phyloP scores from a whole-genome alignment of 139 green algal species.

The Nannochloris sp. region DNA sequence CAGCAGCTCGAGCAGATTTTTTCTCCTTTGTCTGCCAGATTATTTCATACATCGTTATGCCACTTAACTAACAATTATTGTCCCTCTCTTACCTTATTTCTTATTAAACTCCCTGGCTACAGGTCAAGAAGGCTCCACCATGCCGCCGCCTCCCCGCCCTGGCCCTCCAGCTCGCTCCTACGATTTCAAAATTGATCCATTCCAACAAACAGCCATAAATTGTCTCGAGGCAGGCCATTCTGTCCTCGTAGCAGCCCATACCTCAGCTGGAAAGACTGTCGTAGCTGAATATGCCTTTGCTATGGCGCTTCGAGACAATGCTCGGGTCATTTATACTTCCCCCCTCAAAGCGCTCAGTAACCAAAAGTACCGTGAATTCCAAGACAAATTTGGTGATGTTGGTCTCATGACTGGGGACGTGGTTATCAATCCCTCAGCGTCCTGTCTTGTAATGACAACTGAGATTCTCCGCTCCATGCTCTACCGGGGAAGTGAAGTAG shows the following conservation, averaged over 20 bases:
- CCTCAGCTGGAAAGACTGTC: slow-evolving; percentile 74
- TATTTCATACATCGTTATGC: not conserved
- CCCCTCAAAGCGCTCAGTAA: slow-evolving; percentile 83
- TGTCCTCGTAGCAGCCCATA: slow-evolving; percentile 76
- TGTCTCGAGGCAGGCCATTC: slow-evolving; percentile 58
- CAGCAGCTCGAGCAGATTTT: not conserved
- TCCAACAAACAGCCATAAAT: slow-evolving; percentile 68
- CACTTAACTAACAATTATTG: not conserved
- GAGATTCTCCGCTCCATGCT: slow-evolving; percentile 83
- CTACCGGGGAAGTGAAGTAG: slow-evolving; percentile 61
- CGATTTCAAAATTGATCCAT: slow-evolving; percentile 69
- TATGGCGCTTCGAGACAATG: slow-evolving; percentile 56
- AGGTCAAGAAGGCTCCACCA: slow-evolving; percentile 26
- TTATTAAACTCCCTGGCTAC: not conserved
- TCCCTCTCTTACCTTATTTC: not conserved
- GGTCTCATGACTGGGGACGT: slow-evolving; percentile 81
- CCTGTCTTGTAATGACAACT: slow-evolving; percentile 84
- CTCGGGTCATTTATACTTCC: slow-evolving; percentile 77
- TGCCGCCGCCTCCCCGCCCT: slow-evolving; percentile 30
- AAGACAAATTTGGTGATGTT: slow-evolving; percentile 64
- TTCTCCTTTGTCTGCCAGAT: too few species aligned
- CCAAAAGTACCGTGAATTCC: slow-evolving; percentile 78
- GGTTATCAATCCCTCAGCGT: slow-evolving; percentile 68
- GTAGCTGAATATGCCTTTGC: slow-evolving; percentile 79
- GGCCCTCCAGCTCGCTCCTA: slow-evolving; percentile 35